Conservation (phyloP, 306 rosid species). For the Gillenia trifoliata region DNA sequence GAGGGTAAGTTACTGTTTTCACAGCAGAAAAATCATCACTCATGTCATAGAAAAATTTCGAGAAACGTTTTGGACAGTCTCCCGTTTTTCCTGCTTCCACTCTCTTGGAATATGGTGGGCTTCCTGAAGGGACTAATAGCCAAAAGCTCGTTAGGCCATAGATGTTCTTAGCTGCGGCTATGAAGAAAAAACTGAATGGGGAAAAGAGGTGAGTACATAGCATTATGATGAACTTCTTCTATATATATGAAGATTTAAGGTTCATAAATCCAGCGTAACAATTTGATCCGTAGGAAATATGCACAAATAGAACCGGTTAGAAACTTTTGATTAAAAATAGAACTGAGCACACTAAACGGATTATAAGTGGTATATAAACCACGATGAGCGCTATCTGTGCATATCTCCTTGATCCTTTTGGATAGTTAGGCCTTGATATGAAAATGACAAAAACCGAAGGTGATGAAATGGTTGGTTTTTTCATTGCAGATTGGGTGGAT, state of each 20-base stretch:
- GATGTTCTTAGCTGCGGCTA: constrained; percentile 86
- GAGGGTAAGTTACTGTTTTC: neutral
- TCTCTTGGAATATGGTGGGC: constrained; percentile 76
- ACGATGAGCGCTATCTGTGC: too few relatives aligned
- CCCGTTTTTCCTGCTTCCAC: constrained; percentile 83
- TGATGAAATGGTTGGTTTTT: constrained; percentile 10
- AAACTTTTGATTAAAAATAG: too few relatives aligned
- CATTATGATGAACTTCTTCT: neutral
- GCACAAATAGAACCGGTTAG: too few relatives aligned
- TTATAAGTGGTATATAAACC: too few relatives aligned
- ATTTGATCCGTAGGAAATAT: too few relatives aligned
- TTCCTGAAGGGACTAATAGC: constrained; percentile 60
- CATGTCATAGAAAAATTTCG: constrained; percentile 58
- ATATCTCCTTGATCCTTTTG: too few relatives aligned
- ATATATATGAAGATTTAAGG: neutral
- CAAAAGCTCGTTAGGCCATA: constrained; percentile 62
- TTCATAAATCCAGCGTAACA: too few relatives aligned
- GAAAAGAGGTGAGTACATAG: constrained; percentile 61
- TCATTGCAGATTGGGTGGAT: constrained; percentile 90
- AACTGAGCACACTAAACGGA: too few relatives aligned
- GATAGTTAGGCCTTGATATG: too few relatives aligned
- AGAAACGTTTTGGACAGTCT: constrained; percentile 77
- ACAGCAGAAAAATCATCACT: constrained; percentile 55
- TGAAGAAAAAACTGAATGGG: constrained; percentile 98
- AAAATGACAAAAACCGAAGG: neutral